A percentile compares a stretch with the other conserved stretches of the same genome.
Conservation (phyloP, 1,139 yeast species). For the Saccharomycopsis hybrid region DNA sequence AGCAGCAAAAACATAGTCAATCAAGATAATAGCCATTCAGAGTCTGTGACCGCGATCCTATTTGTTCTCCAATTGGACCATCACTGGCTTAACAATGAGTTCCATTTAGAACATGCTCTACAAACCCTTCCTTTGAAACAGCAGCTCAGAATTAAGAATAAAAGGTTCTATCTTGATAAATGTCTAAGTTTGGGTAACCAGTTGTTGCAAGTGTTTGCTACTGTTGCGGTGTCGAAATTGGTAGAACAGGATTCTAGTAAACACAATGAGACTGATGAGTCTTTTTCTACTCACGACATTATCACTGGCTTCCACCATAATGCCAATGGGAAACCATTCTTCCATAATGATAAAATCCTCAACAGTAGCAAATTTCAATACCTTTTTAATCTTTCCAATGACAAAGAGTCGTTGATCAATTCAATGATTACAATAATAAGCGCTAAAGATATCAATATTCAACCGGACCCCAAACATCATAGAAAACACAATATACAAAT, state of each 20-base stretch:
- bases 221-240: not conserved
- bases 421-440: slow-evolving; percentile 9
- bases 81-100: slow-evolving; percentile 14
- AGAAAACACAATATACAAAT: not conserved
- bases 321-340: slow-evolving; percentile 13
- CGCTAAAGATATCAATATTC: not conserved
- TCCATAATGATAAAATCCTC: not conserved
- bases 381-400: slow-evolving; percentile 19
- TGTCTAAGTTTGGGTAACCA: slow-evolving; percentile 16
- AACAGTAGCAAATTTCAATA: not conserved
- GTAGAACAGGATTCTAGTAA: not conserved
- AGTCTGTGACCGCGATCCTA: not conserved
- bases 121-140: slow-evolving; percentile 12
- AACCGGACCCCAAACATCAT: not conserved
- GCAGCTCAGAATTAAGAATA: slow-evolving; percentile 12
- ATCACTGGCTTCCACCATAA: not conserved
- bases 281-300: not conserved
- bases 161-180: slow-evolving; percentile 7
- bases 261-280: not conserved
- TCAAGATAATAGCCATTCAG: too few relatives aligned
- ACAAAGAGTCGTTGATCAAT: slow-evolving; percentile 12
- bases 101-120: slow-evolving; percentile 13
- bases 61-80: slow-evolving; percentile 4
- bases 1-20: too few relatives aligned
- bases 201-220: slow-evolving; percentile 11